Evolutionary conservation across 306 rosid genomes (phyloP).

Genomic region (Cajanus cajan): DNA sequence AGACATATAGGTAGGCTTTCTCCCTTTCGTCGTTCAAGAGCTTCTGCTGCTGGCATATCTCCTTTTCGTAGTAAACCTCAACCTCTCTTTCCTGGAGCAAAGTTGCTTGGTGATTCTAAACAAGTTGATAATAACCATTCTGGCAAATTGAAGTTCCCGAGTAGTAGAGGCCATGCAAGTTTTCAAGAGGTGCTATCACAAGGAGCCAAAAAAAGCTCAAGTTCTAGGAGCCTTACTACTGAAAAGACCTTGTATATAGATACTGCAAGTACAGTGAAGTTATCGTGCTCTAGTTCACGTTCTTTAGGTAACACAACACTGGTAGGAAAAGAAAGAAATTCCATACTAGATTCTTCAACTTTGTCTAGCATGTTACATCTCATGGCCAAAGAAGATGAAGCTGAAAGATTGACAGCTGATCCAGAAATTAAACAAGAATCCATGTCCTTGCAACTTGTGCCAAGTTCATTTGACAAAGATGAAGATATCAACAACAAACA

Average conservation of each 20-base stretch:
- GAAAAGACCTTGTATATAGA: constrained; percentile 78
- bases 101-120: constrained; percentile 51
- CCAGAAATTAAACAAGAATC: constrained; percentile 30
- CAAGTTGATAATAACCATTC: constrained; percentile 41
- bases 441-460: constrained; percentile 36
- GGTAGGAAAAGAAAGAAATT: constrained; percentile 24
- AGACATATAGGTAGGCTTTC: constrained; percentile 51
- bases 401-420: constrained; percentile 24
- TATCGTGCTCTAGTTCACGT: constrained; percentile 39
- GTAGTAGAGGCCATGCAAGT: constrained; percentile 28
- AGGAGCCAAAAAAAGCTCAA: constrained; percentile 38
- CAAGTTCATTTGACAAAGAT: constrained; percentile 32
- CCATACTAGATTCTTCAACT: constrained; percentile 28
- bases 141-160: constrained; percentile 29
- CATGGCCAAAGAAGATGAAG: constrained; percentile 35
- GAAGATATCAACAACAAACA: constrained; percentile 30
- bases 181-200: constrained; percentile 39
- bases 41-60: constrained; percentile 46
- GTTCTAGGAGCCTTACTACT: constrained; percentile 33
- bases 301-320: constrained; percentile 29
- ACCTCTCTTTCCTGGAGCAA: constrained; percentile 46
- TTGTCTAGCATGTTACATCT: constrained; percentile 25
- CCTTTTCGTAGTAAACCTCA: constrained; percentile 54
- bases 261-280: constrained; percentile 46
- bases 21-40: constrained; percentile 59